These are phyloP conservation scores for Plantago major DNA, from an alignment of 257 asterid genomes.

Conservation along the genomic window DNA sequence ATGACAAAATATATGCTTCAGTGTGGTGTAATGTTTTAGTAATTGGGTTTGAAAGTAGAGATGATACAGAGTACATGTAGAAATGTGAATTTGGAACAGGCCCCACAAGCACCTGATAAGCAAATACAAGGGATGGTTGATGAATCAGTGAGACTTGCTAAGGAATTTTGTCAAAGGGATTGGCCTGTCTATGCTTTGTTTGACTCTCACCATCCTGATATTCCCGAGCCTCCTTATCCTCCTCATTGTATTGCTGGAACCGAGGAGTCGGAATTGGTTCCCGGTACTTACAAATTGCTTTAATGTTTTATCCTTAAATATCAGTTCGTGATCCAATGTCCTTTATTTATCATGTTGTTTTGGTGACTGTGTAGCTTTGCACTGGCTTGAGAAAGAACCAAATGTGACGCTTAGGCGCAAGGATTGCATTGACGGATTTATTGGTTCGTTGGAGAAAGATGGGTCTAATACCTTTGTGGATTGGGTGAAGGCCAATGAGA, in stretches of 20 bases:
- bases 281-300: conserved; percentile 34
- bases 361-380: conserved; percentile 49
- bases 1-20: too few species aligned
- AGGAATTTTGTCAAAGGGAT: conserved; percentile 49
- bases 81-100: conserved; percentile 35
- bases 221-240: conserved; percentile 92
- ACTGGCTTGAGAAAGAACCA: conserved; percentile 79
- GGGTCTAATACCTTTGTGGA: conserved; percentile 78
- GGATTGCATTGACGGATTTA: conserved; percentile 82
- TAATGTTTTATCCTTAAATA: not conserved
- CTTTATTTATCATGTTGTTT: conserved; percentile 10
- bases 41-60: too few species aligned
- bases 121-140: conserved; percentile 82
- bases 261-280: conserved; percentile 73
- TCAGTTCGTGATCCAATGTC: not conserved
- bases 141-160: conserved; percentile 68
- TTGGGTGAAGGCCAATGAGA: conserved; percentile 77
- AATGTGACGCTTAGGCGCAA: conserved; percentile 70
- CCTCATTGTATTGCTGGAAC: conserved; percentile 86
- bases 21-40: too few species aligned
- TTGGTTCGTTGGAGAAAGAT: conserved; percentile 78
- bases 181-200: conserved; percentile 82
- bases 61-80: not conserved
- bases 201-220: conserved; percentile 78
- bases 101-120: conserved; percentile 64